Base-by-base conservation (phyloP, 164 flowering plant genomes). In the Vitis cinerea region DNA sequence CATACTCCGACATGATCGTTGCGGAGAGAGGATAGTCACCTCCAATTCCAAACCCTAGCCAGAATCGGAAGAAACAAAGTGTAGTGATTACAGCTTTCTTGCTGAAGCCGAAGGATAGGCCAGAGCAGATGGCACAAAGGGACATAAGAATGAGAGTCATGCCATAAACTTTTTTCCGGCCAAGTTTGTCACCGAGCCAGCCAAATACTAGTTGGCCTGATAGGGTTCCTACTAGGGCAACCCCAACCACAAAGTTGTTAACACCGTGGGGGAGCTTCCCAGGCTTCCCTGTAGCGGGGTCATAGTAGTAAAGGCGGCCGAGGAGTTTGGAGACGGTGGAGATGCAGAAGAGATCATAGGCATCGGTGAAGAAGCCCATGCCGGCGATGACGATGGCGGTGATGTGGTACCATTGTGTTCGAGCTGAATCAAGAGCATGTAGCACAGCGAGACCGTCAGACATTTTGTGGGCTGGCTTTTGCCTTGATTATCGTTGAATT, bases 291-390 rank as follows among this genome's bases (percentile, higher is more conserved):
- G 44, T 12, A 2, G 2, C 0, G 0, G 80, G 78, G 23, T 79
- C 77, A 57, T n/a, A 72, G 79, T 78, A 87, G 50, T 85, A 87
- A 9, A 87, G 69, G 12, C 91, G 89, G 50, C 88, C 88, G 3
- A 85, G 23, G 16, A 87, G 84, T 52, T 85, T 85, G 0, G 87
- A 71, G 50, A 87, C 75, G 30, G 85, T 71, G 58, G 88, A 64
- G 75, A 87, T 85, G 76, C 86, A 85, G 54, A 87, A 87, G 12
- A 87, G 86, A 30, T 87, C 88, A 55, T 87, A 87, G 8, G 91
- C 91, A 30, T 87, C 91, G 48, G 90, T 87, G 81, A 87, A 87
- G 75, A 87, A 87, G 29, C 90, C 88, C 87, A 85, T 85, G 0
- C 91, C 85, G 57, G 88, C 86, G 27, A 85, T 85, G 27, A 83